Conservation (phyloP, 257 asterid species). For the Jasminum sambac region DNA sequence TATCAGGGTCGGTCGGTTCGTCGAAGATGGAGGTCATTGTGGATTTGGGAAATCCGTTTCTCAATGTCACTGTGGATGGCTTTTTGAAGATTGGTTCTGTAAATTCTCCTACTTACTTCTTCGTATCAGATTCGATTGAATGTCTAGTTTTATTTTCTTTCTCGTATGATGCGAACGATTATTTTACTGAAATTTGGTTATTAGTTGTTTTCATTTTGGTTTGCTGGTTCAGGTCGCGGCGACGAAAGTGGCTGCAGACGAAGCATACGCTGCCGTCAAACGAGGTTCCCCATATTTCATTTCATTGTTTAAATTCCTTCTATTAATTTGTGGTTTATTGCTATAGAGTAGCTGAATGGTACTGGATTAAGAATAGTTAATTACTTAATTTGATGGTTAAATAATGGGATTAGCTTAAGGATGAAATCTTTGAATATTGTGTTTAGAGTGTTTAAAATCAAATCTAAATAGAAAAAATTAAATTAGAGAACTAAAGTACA, state of each 20-base stretch:
- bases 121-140: not conserved
- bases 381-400: not conserved
- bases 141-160: not conserved
- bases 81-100: conserved; percentile 80
- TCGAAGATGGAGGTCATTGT: conserved; percentile 55
- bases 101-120: conserved; percentile 9
- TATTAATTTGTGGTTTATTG: not conserved
- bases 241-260: conserved; percentile 70
- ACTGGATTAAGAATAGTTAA: not conserved
- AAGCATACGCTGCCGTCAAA: conserved; percentile 48
- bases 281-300: conserved; percentile 41
- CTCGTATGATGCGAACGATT: not conserved
- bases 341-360: not conserved
- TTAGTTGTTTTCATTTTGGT: not conserved
- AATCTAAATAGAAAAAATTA: too few relatives aligned
- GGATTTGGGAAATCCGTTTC: conserved; percentile 72
- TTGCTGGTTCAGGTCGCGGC: conserved; percentile 62
- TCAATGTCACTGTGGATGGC: conserved; percentile 68
- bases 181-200: not conserved
- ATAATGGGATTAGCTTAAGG: not conserved
- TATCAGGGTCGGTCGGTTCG: conserved; percentile 46
- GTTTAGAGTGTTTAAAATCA: too few relatives aligned
- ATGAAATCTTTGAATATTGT: not conserved
- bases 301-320: not conserved
- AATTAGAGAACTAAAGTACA: too few relatives aligned